Evolutionary conservation across 1,139 yeast species (phyloP).

Genomic region (Sugiyamaella xylanicola): DNA sequence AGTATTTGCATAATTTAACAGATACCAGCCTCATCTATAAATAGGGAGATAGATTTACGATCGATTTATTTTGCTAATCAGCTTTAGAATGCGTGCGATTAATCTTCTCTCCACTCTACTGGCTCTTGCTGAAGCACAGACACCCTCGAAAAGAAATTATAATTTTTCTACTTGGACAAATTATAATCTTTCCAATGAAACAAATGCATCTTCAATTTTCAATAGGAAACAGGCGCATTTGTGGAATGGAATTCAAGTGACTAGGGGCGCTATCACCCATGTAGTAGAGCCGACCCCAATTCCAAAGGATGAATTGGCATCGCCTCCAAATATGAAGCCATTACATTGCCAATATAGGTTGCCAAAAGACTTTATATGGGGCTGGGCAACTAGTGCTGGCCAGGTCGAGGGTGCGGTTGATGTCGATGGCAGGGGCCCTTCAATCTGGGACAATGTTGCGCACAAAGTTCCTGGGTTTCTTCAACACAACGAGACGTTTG

Average conservation of each 20-base stretch:
- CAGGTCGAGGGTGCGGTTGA: conserved; percentile 47
- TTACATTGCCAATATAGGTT: conserved; percentile 18
- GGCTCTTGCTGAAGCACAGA: conserved; percentile 1
- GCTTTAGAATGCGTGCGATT: no score
- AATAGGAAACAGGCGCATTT: conserved; percentile 1
- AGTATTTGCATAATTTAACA: background rate
- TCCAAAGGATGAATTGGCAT: conserved; percentile 21
- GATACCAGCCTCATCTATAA: background rate
- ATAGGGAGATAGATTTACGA: no score
- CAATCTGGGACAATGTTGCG: conserved; percentile 39
- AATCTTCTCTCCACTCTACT: background rate
- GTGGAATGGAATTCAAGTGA: conserved; percentile 23
- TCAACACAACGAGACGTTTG: conserved; percentile 28
- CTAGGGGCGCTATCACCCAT: conserved; percentile 21
- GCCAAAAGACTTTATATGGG: conserved; percentile 34
- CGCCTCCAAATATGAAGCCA: conserved; percentile 29
- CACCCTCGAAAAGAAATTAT: background rate
- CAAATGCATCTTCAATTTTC: background rate
- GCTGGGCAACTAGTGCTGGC: conserved; percentile 35
- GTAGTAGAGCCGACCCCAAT: conserved; percentile 26
- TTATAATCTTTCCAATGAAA: background rate
- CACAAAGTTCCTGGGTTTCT: conserved; percentile 31
- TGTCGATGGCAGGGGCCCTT: conserved; percentile 45
- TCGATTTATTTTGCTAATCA: background rate
- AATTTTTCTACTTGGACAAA: background rate